Evolutionary conservation across 1,139 yeast genomes (phyloP).

Genomic region (Debaryomycetaceae sp.): DNA sequence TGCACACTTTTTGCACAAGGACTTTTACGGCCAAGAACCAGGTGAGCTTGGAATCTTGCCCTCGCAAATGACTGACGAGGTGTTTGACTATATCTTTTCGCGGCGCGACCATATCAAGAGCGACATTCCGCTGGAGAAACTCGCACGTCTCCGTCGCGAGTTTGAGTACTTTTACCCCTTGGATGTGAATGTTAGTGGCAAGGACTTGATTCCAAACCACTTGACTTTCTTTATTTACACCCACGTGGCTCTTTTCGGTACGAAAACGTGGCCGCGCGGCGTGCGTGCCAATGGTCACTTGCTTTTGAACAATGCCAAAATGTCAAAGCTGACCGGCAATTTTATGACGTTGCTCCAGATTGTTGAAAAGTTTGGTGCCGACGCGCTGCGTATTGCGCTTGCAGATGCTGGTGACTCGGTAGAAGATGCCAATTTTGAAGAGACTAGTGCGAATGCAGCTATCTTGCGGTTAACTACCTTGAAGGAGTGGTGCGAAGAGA

Average conservation of each 20-base stretch:
- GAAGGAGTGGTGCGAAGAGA: slow-evolving; percentile 92
- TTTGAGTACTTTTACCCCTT: slow-evolving; percentile 94
- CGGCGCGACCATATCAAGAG: slow-evolving; percentile 51
- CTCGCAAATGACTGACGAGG: slow-evolving; percentile 86
- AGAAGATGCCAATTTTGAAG: slow-evolving; percentile 98
- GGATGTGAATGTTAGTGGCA: slow-evolving; percentile 87
- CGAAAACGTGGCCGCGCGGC: slow-evolving; percentile 87
- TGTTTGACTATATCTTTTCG: slow-evolving; percentile 82
- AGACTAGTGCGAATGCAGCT: slow-evolving; percentile 93
- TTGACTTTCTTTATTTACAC: slow-evolving; percentile 89
- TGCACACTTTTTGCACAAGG: slow-evolving; percentile 75
- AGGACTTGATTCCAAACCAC: slow-evolving; percentile 96
- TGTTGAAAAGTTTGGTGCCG: slow-evolving; percentile 89
- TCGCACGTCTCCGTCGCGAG: slow-evolving; percentile 76
- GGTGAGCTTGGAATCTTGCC: slow-evolving; percentile 72
- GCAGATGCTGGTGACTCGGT: slow-evolving; percentile 98
- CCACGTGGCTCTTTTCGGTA: slow-evolving; percentile 89
- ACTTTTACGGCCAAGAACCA: slow-evolving; percentile 65
- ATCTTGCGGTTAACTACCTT: slow-evolving; percentile 84
- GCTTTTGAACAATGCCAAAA: slow-evolving; percentile 89
- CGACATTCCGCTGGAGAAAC: slow-evolving; percentile 56
- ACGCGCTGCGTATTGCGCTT: slow-evolving; percentile 91
- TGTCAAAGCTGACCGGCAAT: slow-evolving; percentile 97
- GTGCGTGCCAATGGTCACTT: slow-evolving; percentile 94
- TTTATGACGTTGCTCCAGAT: slow-evolving; percentile 84